Conservation (phyloP, 768 basidiomycete genomes). For the Rhizopogon vinicolor region DNA sequence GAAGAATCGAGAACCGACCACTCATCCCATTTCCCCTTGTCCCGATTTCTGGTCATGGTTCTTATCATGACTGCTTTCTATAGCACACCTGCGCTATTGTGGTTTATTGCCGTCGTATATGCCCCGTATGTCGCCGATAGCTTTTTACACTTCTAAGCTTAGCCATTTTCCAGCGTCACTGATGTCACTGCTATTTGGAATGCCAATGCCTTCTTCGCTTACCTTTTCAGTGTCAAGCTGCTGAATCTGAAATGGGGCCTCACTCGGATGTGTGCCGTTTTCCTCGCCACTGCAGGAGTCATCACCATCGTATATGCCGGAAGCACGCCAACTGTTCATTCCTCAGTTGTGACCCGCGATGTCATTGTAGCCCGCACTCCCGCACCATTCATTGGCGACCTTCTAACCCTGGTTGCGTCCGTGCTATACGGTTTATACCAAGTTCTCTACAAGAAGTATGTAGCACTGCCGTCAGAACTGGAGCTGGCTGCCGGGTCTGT, state of each 20-base stretch:
- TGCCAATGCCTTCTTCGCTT: slow-evolving; percentile 88
- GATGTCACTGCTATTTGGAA: slow-evolving; percentile 91
- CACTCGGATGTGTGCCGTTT: slow-evolving; percentile 64
- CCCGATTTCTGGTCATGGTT: slow-evolving; percentile 30
- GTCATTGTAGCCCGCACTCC: slow-evolving; percentile 18
- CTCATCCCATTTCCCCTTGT: slow-evolving; percentile 22
- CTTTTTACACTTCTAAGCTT: slow-evolving; percentile 1
- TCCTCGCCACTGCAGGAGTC: slow-evolving; percentile 78
- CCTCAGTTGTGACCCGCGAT: not conserved
- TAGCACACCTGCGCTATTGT: slow-evolving; percentile 61
- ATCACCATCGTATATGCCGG: slow-evolving; percentile 82
- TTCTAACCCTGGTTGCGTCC: slow-evolving; percentile 69
- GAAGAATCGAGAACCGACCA: slow-evolving; percentile 3
- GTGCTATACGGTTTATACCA: slow-evolving; percentile 74
- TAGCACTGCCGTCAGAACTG: slow-evolving; percentile 63
- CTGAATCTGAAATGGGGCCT: slow-evolving; percentile 60
- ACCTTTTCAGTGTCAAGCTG: slow-evolving; percentile 75
- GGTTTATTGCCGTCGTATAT: slow-evolving; percentile 70
- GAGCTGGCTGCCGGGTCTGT: slow-evolving; percentile 37
- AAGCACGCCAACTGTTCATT: slow-evolving; percentile 24
- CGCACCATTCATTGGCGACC: slow-evolving; percentile 66
- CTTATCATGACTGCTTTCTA: slow-evolving; percentile 36
- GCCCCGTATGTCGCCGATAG: slow-evolving; percentile 53
- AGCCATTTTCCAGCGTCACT: slow-evolving; percentile 48
- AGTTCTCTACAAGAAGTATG: slow-evolving; percentile 80